Evolutionary conservation across 352 stramenopile species (phyloP).

Genomic region (Globisporangium iwayamae): DNA sequence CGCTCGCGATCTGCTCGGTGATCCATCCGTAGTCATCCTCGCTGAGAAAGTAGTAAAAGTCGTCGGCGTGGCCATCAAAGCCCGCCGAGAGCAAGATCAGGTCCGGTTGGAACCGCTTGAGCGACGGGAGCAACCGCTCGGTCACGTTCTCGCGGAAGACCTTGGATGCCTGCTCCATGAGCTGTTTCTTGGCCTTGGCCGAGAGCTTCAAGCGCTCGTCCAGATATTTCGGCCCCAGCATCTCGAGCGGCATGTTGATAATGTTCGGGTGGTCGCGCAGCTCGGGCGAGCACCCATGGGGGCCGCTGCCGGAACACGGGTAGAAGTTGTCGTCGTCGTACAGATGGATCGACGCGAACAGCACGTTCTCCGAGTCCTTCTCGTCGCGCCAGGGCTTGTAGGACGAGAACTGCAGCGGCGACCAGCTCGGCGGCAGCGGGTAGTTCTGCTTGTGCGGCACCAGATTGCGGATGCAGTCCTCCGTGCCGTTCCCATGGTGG

Average conservation of each 20-base stretch:
- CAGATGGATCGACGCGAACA: conserved; percentile 63
- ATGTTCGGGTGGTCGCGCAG: conserved; percentile 44
- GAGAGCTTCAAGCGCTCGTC: conserved; percentile 55
- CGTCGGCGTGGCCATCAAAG: conserved; percentile 62
- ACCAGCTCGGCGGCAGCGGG: conserved; percentile 57
- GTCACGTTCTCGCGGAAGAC: conserved; percentile 43
- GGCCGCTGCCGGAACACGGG: conserved; percentile 45
- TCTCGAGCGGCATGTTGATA: conserved; percentile 49
- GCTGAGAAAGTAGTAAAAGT: conserved; percentile 74
- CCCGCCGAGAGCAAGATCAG: conserved; percentile 68
- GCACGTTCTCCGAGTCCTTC: conserved; percentile 56
- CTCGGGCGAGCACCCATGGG: conserved; percentile 46
- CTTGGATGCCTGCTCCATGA: conserved; percentile 49
- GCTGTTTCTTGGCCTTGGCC: conserved; percentile 41
- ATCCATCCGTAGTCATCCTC: conserved; percentile 87
- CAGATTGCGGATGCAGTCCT: conserved; percentile 64
- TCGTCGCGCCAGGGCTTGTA: conserved; percentile 74
- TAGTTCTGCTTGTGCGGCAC: conserved; percentile 61
- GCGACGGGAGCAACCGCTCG: conserved; percentile 38
- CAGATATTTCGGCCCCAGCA: conserved; percentile 51
- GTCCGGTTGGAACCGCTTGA: conserved; percentile 49
- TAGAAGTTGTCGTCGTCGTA: conserved; percentile 69
- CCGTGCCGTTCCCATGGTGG: conserved; percentile 61
- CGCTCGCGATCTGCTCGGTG: conserved; percentile 77
- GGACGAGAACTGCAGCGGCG: conserved; percentile 48